A percentile compares a stretch with the other conserved stretches of the same genome.
phyloP scores from a whole-genome alignment of 169 alveolate genomes.

The Cryptosporidium andersoni region DNA sequence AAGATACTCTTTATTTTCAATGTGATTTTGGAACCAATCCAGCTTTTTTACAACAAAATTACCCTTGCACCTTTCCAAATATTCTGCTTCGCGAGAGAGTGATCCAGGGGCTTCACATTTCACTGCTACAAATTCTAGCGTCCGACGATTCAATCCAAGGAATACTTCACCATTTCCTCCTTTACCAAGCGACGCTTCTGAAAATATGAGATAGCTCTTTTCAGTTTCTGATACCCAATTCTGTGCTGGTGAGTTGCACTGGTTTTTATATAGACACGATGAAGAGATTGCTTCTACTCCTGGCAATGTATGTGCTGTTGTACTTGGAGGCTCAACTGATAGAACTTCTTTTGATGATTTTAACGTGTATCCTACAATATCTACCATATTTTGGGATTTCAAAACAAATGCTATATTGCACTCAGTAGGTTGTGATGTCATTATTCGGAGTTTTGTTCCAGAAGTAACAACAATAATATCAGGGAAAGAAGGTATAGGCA shows the following conservation, averaged over 20 bases:
- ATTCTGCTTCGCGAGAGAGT: slow-evolving; percentile 65
- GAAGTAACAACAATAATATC: slow-evolving; percentile 67
- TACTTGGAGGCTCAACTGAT: slow-evolving; percentile 4
- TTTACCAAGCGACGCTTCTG: slow-evolving; percentile 68
- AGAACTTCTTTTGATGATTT: slow-evolving; percentile 27
- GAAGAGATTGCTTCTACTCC: not conserved
- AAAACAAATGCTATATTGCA: slow-evolving; percentile 68
- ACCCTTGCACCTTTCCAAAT: slow-evolving; percentile 56
- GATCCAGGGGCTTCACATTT: slow-evolving; percentile 65
- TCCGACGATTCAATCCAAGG: slow-evolving; percentile 47
- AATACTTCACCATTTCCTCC: slow-evolving; percentile 70
- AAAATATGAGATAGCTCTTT: slow-evolving; percentile 40
- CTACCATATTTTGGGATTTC: slow-evolving; percentile 50
- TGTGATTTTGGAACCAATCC: slow-evolving; percentile 64
- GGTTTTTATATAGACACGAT: too few species aligned
- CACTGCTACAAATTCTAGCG: slow-evolving; percentile 70
- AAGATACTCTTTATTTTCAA: slow-evolving; percentile 57
- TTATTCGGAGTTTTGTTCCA: slow-evolving; percentile 54
- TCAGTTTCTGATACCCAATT: slow-evolving; percentile 5
- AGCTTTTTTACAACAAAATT: slow-evolving; percentile 50
- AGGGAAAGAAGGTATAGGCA: slow-evolving; percentile 62
- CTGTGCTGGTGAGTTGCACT: not conserved
- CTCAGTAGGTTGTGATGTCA: slow-evolving; percentile 70
- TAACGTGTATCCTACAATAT: slow-evolving; percentile 22
- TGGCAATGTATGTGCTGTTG: too few species aligned